phyloP scores from a whole-genome alignment of 176 grass and related monocot genomes.

The Oryza glaberrima region DNA sequence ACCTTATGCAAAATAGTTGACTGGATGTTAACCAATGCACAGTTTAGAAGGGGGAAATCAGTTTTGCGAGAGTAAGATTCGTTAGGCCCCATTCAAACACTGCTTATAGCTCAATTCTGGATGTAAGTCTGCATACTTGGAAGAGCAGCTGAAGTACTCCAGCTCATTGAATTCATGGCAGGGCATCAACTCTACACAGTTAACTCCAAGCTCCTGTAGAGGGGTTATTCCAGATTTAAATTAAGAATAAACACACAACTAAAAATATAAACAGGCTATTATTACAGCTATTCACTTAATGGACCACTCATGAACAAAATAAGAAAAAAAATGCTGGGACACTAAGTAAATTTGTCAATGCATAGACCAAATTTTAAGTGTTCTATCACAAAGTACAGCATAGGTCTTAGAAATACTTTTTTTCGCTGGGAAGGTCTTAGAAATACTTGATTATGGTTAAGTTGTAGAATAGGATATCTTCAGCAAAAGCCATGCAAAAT shows the following conservation, averaged over 20 bases:
- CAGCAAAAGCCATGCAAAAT: not conserved
- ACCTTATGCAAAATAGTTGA: not conserved
- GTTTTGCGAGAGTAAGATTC: not conserved
- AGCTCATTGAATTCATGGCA: slow-evolving; percentile 97
- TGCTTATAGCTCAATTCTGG: not conserved
- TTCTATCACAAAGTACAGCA: not conserved
- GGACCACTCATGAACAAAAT: not conserved
- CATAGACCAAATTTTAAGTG: not conserved
- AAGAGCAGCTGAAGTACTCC: slow-evolving; percentile 69
- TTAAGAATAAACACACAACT: slow-evolving; percentile 26
- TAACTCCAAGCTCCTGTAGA: slow-evolving; percentile 87
- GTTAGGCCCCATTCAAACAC: slow-evolving; percentile 3
- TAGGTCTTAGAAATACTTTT: not conserved
- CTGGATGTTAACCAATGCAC: not conserved
- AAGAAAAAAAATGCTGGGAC: not conserved
- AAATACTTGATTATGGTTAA: slow-evolving; percentile 1
- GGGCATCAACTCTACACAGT: slow-evolving; percentile 96
- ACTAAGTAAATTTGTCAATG: not conserved
- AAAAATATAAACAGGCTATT: not conserved
- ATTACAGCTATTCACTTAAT: not conserved
- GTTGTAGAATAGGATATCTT: slow-evolving; percentile 1
- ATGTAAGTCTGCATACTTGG: slow-evolving; percentile 61
- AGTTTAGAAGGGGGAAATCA: slow-evolving; percentile 8
- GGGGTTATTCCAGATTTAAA: slow-evolving; percentile 29
- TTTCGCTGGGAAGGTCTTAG: too few species aligned